Conservation (phyloP, 2,329 filamentous ascomycete species). For the Aureobasidium musti region DNA sequence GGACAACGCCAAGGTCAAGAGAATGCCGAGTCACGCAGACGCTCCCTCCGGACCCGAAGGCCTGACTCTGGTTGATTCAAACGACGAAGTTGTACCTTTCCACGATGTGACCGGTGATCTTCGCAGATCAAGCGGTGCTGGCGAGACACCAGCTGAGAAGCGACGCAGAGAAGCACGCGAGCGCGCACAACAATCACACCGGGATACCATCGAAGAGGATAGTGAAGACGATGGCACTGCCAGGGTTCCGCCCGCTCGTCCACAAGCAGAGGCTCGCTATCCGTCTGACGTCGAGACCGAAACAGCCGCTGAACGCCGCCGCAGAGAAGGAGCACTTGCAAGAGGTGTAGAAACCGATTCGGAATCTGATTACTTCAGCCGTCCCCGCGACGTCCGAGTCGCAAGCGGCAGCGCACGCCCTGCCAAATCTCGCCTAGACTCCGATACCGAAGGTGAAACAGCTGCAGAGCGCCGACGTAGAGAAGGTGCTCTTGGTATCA, state of each 20-base stretch:
- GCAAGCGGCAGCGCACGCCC: conserved; percentile 26
- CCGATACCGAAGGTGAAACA: conserved; percentile 61
- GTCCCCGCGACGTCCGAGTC: conserved; percentile 8
- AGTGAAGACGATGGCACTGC: conserved; percentile 46
- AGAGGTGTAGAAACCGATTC: conserved; percentile 44
- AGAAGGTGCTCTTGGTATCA: conserved; percentile 70
- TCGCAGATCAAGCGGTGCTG: conserved; percentile 32
- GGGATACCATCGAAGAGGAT: conserved; percentile 35
- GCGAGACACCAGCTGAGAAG: conserved; percentile 47
- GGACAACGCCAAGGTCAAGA: conserved; percentile 28
- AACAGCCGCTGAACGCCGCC: conserved; percentile 71
- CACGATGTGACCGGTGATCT: conserved; percentile 46
- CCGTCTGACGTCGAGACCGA: conserved; percentile 54
- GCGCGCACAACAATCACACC: conserved; percentile 25
- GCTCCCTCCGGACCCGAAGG: conserved; percentile 37
- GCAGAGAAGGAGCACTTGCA: conserved; percentile 73
- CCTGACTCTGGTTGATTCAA: conserved; percentile 49
- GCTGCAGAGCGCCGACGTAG: conserved; percentile 72
- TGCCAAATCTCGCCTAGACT: conserved; percentile 27
- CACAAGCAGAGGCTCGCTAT: not conserved
- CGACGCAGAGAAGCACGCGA: conserved; percentile 45
- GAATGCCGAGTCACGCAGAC: conserved; percentile 27
- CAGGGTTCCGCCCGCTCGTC: conserved; percentile 39
- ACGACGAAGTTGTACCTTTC: conserved; percentile 51
- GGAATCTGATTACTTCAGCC: conserved; percentile 44